These are phyloP conservation scores for Ochetophila trinervis DNA, from an alignment of 306 rosid species.

Conservation along the genomic window DNA sequence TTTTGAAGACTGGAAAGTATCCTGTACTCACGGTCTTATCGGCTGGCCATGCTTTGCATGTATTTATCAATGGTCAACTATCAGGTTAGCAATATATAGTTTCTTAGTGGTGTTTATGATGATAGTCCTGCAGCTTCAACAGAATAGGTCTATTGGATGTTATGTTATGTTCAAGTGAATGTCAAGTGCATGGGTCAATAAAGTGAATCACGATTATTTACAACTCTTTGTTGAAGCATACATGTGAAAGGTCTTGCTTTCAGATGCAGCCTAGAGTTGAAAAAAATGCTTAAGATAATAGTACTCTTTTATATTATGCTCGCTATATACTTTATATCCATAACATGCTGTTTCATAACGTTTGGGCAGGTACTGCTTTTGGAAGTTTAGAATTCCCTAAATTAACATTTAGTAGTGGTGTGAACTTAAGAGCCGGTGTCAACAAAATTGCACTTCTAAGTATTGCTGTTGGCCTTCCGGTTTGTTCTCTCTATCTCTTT, in stretches of 20 bases:
- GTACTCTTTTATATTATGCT: not conserved
- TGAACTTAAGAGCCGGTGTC: constrained; percentile 75
- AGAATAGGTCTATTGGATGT: not conserved
- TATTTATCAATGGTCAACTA: constrained; percentile 72
- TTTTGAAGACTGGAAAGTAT: constrained; percentile 61
- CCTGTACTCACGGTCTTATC: constrained; percentile 76
- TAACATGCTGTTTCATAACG: constrained; percentile 19
- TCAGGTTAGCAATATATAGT: constrained; percentile 50
- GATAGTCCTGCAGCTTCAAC: not conserved
- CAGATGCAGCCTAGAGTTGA: not conserved
- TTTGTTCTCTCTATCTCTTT: constrained; percentile 43
- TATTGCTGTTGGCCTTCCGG: constrained; percentile 98
- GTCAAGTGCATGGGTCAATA: not conserved
- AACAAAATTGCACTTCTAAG: constrained; percentile 87
- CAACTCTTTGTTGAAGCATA: not conserved
- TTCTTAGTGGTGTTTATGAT: not conserved
- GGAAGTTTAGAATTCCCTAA: constrained; percentile 89
- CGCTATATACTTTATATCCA: not conserved
- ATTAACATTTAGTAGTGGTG: constrained; percentile 63
- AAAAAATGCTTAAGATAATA: not conserved
- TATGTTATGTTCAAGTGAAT: not conserved
- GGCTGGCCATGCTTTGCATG: constrained; percentile 97
- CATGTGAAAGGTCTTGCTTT: not conserved
- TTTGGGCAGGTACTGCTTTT: constrained; percentile 65
- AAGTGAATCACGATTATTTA: not conserved